Conservation (phyloP, 208 protist species). For the Acanthamoeba healyi region DNA sequence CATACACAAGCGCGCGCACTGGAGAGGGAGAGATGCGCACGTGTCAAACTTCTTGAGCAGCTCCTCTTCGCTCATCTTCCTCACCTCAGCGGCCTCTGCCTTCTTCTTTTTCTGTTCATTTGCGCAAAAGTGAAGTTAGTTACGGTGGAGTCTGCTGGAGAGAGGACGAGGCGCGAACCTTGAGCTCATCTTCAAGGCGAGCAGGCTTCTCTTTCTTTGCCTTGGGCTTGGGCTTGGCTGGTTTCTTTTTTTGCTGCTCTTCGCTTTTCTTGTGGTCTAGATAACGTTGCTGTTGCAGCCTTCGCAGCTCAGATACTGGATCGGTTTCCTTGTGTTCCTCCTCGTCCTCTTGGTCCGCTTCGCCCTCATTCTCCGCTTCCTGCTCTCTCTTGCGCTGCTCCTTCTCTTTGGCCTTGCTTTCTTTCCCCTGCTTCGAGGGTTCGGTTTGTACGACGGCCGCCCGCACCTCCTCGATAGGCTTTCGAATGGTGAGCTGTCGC, state of each 20-base stretch:
- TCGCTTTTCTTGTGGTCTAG: constrained; percentile 22
- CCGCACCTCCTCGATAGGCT: constrained; percentile 31
- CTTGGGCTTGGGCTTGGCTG: not conserved
- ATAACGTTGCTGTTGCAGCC: not conserved
- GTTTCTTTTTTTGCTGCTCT: not conserved
- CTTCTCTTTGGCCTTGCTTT: not conserved
- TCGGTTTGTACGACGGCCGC: not conserved
- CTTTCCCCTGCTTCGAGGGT: not conserved
- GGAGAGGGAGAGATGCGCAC: not conserved
- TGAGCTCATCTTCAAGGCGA: constrained; percentile 13
- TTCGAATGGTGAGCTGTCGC: not conserved
- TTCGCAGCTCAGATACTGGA: not conserved
- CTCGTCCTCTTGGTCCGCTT: not conserved
- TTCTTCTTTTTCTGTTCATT: constrained; percentile 75
- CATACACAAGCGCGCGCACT: not conserved
- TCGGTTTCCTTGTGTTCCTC: not conserved
- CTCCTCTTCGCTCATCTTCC: constrained; percentile 70
- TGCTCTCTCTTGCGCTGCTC: not conserved
- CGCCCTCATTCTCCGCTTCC: not conserved
- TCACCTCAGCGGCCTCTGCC: not conserved
- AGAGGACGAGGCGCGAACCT: not conserved
- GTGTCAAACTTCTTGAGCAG: constrained; percentile 54
- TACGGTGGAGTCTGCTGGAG: too few relatives aligned
- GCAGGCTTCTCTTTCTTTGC: not conserved
- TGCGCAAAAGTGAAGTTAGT: too few relatives aligned